Conservation (phyloP, 2,329 filamentous ascomycete genomes). For the Aspergillus pseudoviridinutans region DNA sequence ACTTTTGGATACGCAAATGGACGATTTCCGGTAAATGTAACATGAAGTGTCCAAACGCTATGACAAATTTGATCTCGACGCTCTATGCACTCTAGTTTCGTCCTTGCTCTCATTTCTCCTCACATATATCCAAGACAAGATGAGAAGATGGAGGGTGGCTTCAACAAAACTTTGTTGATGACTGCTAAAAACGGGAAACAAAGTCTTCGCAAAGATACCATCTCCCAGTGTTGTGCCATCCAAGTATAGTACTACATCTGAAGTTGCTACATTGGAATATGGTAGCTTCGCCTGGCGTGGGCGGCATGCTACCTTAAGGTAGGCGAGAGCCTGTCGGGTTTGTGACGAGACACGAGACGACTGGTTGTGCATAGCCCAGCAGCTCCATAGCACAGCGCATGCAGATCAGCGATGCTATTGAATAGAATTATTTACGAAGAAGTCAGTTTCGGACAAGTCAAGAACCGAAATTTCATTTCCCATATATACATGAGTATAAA, state of each 20-base stretch:
- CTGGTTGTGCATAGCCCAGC: too few relatives aligned
- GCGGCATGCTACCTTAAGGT: too few relatives aligned
- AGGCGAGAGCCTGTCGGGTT: too few relatives aligned
- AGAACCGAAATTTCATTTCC: neutral
- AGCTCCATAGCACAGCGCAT: too few relatives aligned
- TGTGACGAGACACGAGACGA: too few relatives aligned
- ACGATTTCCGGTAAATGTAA: conserved; percentile 24
- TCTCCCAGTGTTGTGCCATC: conserved; percentile 15
- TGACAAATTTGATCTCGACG: conserved; percentile 26
- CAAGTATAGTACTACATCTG: conserved; percentile 20
- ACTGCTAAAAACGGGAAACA: conserved; percentile 17
- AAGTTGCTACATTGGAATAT: conserved; percentile 21
- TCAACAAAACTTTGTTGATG: conserved; percentile 24
- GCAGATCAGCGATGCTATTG: too few relatives aligned
- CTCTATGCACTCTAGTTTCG: conserved; percentile 25
- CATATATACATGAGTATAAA: neutral
- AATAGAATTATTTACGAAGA: too few relatives aligned
- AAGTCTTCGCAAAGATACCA: conserved; percentile 22
- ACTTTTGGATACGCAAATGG: conserved; percentile 27
- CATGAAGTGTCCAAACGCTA: conserved; percentile 21
- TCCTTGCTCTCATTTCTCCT: conserved; percentile 12
- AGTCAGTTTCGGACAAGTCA: neutral
- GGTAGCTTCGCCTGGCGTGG: conserved; percentile 3
- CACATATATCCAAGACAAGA: conserved; percentile 19
- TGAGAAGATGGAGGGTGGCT: conserved; percentile 31